A percentile compares a stretch with the other conserved stretches of the same genome.
These are phyloP conservation scores for Rubia occidens DNA, from an alignment of 305 asterid species.

Conservation along the genomic window DNA sequence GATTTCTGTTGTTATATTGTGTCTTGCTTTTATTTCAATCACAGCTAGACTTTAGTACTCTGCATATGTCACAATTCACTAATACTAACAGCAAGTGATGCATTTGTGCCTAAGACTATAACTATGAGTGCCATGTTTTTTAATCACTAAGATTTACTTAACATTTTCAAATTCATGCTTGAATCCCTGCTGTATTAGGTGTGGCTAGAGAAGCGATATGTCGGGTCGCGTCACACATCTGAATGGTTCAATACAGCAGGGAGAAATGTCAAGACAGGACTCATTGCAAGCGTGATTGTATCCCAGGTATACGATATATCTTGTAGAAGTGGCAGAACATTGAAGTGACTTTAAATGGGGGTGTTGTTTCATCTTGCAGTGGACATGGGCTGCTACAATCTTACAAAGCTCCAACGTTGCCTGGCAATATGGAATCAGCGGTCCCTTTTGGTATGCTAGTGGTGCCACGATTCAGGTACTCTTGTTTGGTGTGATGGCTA, in stretches of 20 bases:
- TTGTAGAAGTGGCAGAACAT: neutral
- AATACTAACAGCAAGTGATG: neutral
- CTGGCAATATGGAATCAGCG: constrained; percentile 87
- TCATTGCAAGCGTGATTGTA: constrained; percentile 83
- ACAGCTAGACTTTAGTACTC: neutral
- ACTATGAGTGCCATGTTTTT: neutral
- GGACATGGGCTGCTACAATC: constrained; percentile 98
- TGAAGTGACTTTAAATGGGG: neutral
- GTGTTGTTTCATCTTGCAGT: constrained; percentile 32
- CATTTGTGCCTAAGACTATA: neutral
- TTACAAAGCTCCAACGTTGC: constrained; percentile 93
- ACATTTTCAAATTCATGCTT: neutral
- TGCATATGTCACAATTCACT: neutral
- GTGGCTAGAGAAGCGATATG: constrained; percentile 83
- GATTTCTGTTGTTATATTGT: neutral
- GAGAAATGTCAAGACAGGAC: constrained; percentile 82
- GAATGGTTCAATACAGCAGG: constrained; percentile 98
- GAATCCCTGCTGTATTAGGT: constrained; percentile 33
- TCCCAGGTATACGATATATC: constrained; percentile 54
- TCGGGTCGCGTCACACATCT: constrained; percentile 77
- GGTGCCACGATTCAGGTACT: constrained; percentile 95
- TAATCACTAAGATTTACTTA: neutral
- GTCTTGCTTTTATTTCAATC: neutral
- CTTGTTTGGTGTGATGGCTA: constrained; percentile 81
- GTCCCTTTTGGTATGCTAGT: constrained; percentile 96